Base-by-base conservation (phyloP, 306 rosid species). In the Hippophae gyantsensis region DNA sequence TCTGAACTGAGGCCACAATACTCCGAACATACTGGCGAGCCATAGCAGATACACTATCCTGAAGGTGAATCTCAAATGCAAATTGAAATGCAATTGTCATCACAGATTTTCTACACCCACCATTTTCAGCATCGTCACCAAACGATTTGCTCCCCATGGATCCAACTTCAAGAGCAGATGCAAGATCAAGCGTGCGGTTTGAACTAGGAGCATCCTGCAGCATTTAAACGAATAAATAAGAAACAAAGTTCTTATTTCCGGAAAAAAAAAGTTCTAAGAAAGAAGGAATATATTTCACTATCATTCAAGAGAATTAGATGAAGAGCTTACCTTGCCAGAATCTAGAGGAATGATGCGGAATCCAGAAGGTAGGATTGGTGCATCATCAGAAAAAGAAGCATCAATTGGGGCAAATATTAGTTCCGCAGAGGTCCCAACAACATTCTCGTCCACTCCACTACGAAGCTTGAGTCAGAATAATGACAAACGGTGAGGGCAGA, bases 51-150 rank as follows among this genome's bases (percentile, higher is more conserved):
- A 92, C 80, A 62, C 60, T 88, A 42, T 92, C 96, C 69, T 92
- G 96, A 75, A 92, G 95, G 63, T 88, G 96, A 63, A 80, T 73
- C 61, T 88, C 96, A 66, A 80, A 92, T 61, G 96, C 95, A 69
- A 92, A 88, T 69, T 92, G 99, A 81, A 92, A 92, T 43, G 99
- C 99, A 59, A 92, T 92, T 66, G 99, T 92, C 99, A 92, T 88
- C 62, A 92, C 97, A 66, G 99, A 92, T 73, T 92, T 92, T 61
- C 90, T 69, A 71, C 61, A 83, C 43, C 93, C 93, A 27, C 74
- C 73, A 49, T 77, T 73, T 13, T 81, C 83, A 62, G 84, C 68
- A 56, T 54, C 79, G 26, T 83, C 92, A 48, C 94, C 86, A 10
- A 79, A 68, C 44, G 82, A 64, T 76, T 81, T 82, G 76, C 70